These are phyloP conservation scores for Glutinoglossum americanum DNA, from an alignment of 495 filamentous ascomycete species.

Conservation along the genomic window DNA sequence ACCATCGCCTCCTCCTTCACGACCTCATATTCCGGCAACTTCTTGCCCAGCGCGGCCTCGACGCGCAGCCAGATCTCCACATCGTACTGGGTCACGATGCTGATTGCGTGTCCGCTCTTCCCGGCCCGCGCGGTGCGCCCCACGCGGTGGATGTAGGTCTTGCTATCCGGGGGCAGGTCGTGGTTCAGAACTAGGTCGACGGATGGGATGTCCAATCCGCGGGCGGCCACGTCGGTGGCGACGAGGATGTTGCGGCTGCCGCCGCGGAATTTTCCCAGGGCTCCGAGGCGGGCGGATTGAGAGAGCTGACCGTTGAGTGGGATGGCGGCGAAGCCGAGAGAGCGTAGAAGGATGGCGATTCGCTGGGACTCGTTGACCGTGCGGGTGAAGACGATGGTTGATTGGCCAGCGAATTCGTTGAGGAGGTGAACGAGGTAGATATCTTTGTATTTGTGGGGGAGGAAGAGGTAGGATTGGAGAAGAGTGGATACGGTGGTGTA, in stretches of 20 bases:
- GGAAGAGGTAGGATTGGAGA: constrained; percentile 60
- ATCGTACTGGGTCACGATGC: constrained; percentile 78
- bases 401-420: constrained; percentile 66
- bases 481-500: constrained; percentile 80
- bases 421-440: constrained; percentile 69
- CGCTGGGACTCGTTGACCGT: constrained; percentile 83
- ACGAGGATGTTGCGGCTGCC: constrained; percentile 63
- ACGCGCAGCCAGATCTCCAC: constrained; percentile 71
- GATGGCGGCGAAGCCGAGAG: constrained; percentile 65
- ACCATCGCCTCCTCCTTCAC: constrained; percentile 79
- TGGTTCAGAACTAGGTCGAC: constrained; percentile 81
- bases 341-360: constrained; percentile 56
- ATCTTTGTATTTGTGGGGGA: constrained; percentile 82
- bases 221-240: constrained; percentile 87
- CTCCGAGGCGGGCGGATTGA: constrained; percentile 62
- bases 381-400: constrained; percentile 74
- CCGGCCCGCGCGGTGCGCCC: constrained; percentile 85
- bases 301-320: constrained; percentile 80
- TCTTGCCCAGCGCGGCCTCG: constrained; percentile 58
- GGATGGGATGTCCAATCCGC: constrained; percentile 83
- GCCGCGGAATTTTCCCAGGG: constrained; percentile 69
- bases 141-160: constrained; percentile 90
- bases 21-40: constrained; percentile 42
- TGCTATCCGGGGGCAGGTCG: constrained; percentile 61
- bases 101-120: constrained; percentile 62